Percentiles rank a stretch among this genome's conserved stretches.
These are phyloP conservation scores for Boletus smithii DNA, from an alignment of 1,284 basidiomycete genomes.

Conservation along the genomic window DNA sequence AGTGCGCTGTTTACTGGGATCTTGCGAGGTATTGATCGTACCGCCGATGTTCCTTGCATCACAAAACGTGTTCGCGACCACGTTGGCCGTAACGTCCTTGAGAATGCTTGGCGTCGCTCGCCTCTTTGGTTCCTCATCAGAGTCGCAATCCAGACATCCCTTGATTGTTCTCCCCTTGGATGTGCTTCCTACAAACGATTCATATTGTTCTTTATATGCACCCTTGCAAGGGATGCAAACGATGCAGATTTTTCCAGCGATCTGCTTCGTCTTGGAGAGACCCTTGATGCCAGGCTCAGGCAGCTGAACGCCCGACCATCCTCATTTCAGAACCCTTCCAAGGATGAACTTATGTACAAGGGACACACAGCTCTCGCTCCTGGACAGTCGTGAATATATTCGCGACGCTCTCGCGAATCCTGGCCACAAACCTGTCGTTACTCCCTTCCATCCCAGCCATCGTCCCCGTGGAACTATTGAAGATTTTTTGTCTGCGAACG, in stretches of 20 bases:
- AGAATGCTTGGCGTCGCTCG: slow-evolving; percentile 29
- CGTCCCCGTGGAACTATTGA: slow-evolving; percentile 7
- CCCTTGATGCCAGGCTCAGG: too few relatives aligned
- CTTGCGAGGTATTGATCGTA: slow-evolving; percentile 10
- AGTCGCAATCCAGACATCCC: neutral
- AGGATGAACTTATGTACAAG: too few relatives aligned
- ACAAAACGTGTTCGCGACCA: slow-evolving; percentile 2
- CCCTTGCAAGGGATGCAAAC: slow-evolving; percentile 6
- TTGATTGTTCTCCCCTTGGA: neutral
- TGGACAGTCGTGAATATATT: too few relatives aligned
- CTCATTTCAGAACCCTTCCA: too few relatives aligned
- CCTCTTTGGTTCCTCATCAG: slow-evolving; percentile 25
- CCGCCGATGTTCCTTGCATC: neutral
- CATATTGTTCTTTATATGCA: slow-evolving; percentile 1
- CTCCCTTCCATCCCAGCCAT: too few relatives aligned
- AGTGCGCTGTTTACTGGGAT: slow-evolving; percentile 24
- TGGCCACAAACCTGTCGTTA: too few relatives aligned
- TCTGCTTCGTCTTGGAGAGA: slow-evolving; percentile 19
- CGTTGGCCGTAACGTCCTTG: slow-evolving; percentile 18
- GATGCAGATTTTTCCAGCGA: slow-evolving; percentile 27
- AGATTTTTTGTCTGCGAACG: slow-evolving; percentile 7
- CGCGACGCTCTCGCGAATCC: too few relatives aligned
- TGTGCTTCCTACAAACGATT: neutral
- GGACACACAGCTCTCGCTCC: too few relatives aligned
- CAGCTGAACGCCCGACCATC: too few relatives aligned